These are phyloP conservation scores for Phytophthora rubi DNA, from an alignment of 352 stramenopile species.

Conservation along the genomic window DNA sequence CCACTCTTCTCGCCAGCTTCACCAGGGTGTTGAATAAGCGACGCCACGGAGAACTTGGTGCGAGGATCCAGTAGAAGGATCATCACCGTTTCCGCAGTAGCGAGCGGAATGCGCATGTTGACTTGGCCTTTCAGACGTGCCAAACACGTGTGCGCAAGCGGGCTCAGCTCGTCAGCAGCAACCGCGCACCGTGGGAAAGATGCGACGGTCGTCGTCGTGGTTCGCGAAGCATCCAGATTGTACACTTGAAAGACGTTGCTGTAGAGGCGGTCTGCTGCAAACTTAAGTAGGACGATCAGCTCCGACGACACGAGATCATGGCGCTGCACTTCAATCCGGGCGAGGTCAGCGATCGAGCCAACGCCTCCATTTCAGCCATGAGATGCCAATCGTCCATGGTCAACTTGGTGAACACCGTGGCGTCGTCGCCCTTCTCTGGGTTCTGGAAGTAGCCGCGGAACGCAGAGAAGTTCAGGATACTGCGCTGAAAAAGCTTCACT, in stretches of 20 bases:
- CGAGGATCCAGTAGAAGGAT: constrained; percentile 9
- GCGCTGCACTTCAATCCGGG: too few relatives aligned
- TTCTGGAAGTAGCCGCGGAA: neutral
- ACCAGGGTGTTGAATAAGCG: neutral
- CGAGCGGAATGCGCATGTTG: neutral
- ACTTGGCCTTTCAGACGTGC: constrained; percentile 4
- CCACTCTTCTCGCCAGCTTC: neutral
- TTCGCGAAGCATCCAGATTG: neutral
- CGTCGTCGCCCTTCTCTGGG: neutral
- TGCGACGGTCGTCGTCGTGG: neutral
- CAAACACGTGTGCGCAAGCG: neutral
- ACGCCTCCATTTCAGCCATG: constrained; percentile 11
- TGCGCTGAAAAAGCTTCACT: neutral
- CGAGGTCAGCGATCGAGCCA: too few relatives aligned
- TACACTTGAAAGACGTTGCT: neutral
- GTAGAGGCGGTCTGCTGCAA: too few relatives aligned
- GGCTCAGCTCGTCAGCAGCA: too few relatives aligned
- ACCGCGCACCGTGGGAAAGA: neutral
- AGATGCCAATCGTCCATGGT: neutral
- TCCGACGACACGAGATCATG: too few relatives aligned
- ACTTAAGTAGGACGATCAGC: too few relatives aligned
- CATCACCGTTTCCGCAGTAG: neutral
- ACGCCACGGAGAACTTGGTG: constrained; percentile 4
- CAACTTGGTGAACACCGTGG: too few relatives aligned
- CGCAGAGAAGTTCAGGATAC: too few relatives aligned